Conservation (phyloP, 2,329 filamentous ascomycete genomes). For the Aspergillus fischeri region DNA sequence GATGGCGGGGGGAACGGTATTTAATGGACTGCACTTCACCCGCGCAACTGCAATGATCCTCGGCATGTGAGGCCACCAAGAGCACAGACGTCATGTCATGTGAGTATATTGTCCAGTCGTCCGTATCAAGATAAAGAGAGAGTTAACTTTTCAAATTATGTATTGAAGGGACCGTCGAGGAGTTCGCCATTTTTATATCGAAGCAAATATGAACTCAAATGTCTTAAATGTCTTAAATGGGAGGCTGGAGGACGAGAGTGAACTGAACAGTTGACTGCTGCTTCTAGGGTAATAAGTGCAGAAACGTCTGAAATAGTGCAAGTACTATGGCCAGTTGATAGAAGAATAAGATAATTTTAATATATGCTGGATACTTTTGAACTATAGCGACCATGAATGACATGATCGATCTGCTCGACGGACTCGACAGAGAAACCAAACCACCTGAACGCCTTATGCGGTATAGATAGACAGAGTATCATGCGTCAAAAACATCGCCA, state of each 20-base stretch:
- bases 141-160: no score
- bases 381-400: background rate
- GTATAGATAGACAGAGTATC: conserved; percentile 16
- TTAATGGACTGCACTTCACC: conserved; percentile 18
- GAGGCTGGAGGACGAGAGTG: background rate
- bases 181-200: no score
- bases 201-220: background rate
- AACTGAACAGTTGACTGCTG: background rate
- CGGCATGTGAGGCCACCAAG: conserved; percentile 37
- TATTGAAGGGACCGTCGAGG: no score
- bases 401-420: conserved; percentile 6
- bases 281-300: background rate
- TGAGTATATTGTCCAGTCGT: conserved; percentile 8
- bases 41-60: conserved; percentile 29
- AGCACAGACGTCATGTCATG: conserved; percentile 33
- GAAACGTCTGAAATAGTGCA: background rate
- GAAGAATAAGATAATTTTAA: background rate
- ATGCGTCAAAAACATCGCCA: conserved; percentile 21
- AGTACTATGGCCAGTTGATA: background rate
- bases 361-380: background rate
- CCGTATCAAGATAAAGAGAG: background rate
- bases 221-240: background rate
- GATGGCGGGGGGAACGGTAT: conserved; percentile 24
- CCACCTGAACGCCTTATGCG: conserved; percentile 16
- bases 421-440: conserved; percentile 10